Evolutionary conservation across 306 rosid species (phyloP).

Genomic region (Dryas alaskensis): DNA sequence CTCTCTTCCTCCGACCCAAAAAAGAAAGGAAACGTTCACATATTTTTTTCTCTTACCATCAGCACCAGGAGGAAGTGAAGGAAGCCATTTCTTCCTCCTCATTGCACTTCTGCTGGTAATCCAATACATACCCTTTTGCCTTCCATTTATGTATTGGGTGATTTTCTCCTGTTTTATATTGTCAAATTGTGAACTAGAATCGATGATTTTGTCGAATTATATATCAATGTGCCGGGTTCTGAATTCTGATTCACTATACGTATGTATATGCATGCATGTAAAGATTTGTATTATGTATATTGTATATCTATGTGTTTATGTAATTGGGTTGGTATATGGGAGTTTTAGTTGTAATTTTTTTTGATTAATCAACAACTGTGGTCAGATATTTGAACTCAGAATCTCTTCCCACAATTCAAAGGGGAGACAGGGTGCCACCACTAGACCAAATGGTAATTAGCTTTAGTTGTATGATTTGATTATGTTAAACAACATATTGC

Average conservation of each 20-base stretch:
- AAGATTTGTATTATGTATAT: not conserved
- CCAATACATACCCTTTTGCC: not conserved
- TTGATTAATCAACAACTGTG: too few relatives aligned
- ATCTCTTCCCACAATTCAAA: too few relatives aligned
- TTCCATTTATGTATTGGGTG: too few relatives aligned
- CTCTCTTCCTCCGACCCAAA: not conserved
- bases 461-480: not conserved
- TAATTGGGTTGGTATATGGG: not conserved
- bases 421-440: too few relatives aligned
- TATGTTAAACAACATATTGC: not conserved
- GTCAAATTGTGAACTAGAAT: not conserved
- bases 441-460: too few relatives aligned
- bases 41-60: conserved; percentile 16
- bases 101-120: conserved; percentile 5
- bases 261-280: not conserved
- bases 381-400: too few relatives aligned
- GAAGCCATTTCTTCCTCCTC: not conserved
- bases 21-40: too few relatives aligned
- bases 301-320: not conserved
- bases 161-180: not conserved
- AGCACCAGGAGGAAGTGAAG: conserved; percentile 7
- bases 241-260: not conserved
- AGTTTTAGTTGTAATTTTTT: not conserved
- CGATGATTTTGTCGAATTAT: not conserved
- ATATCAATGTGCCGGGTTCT: too few relatives aligned